Conservation (phyloP, 805 yeast genomes). For the Lachancea kluyveri region DNA sequence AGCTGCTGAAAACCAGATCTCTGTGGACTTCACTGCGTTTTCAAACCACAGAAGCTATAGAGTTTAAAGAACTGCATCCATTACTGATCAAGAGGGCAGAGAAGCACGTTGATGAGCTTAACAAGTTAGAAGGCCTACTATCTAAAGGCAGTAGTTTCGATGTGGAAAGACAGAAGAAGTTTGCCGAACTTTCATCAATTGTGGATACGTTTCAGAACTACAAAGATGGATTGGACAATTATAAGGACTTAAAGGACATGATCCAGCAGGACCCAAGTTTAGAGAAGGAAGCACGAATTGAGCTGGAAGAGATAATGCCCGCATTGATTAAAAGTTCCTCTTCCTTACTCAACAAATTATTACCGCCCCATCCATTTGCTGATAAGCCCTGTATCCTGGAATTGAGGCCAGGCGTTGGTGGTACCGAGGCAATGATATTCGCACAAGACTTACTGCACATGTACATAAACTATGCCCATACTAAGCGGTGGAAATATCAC, state of each 20-base stretch:
- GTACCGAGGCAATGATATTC: conserved; percentile 86
- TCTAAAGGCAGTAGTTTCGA: conserved; percentile 39
- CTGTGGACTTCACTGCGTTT: conserved; percentile 6
- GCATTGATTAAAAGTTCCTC: conserved; percentile 37
- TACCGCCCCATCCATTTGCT: conserved; percentile 73
- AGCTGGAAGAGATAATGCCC: conserved; percentile 44
- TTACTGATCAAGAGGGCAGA: conserved; percentile 44
- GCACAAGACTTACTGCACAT: conserved; percentile 72
- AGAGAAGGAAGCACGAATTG: conserved; percentile 55
- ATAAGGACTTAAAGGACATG: conserved; percentile 32
- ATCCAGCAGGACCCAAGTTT: conserved; percentile 29
- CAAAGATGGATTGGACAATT: conserved; percentile 25
- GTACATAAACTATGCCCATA: conserved; percentile 69
- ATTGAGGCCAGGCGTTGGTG: conserved; percentile 93
- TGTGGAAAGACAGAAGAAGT: conserved; percentile 42
- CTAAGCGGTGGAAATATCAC: conserved; percentile 60
- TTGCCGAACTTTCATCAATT: conserved; percentile 39
- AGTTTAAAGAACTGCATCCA: conserved; percentile 40
- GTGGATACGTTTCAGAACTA: conserved; percentile 39
- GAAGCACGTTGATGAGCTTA: conserved; percentile 35
- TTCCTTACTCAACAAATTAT: conserved; percentile 47
- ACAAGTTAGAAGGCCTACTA: conserved; percentile 35
- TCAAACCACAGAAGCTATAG: conserved; percentile 8
- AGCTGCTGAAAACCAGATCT: background rate
- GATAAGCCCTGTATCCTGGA: conserved; percentile 78